Conservation (phyloP, 2,329 filamentous ascomycete species). For the Pseudocercospora musae region DNA sequence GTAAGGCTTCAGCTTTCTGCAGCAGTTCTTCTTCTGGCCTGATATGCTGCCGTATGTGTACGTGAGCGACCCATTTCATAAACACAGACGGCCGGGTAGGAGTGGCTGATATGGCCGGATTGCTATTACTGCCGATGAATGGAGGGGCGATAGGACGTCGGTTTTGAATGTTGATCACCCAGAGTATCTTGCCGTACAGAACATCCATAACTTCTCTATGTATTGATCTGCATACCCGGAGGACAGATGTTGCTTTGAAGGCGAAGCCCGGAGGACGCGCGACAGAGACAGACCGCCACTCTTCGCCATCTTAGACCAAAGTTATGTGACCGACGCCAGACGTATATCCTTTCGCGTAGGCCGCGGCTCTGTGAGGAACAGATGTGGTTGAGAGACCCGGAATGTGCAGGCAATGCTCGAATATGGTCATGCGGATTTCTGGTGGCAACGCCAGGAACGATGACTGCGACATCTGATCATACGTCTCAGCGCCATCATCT, state of each 20-base stretch:
- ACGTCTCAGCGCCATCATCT: neutral
- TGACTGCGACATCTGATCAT: neutral
- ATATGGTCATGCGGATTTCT: conserved; percentile 11
- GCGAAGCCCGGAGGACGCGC: conserved; percentile 13
- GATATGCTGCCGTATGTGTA: conserved; percentile 15
- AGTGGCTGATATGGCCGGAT: neutral
- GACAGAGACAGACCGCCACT: conserved; percentile 13
- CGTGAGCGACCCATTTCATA: conserved; percentile 13
- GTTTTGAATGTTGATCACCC: conserved; percentile 14
- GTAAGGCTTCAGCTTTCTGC: conserved; percentile 8
- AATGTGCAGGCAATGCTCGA: conserved; percentile 4
- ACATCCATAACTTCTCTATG: conserved; percentile 14
- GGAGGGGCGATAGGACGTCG: conserved; percentile 3
- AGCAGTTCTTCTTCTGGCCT: conserved; percentile 14
- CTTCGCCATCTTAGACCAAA: neutral
- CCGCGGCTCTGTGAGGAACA: conserved; percentile 1
- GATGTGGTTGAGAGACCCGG: neutral
- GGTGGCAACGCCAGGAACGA: conserved; percentile 5
- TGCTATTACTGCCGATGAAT: neutral
- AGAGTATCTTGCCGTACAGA: conserved; percentile 12
- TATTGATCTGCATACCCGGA: conserved; percentile 8
- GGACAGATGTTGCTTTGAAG: conserved; percentile 4
- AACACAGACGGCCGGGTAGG: conserved; percentile 8
- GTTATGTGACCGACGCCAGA: conserved; percentile 9
- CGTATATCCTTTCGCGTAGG: conserved; percentile 4